Evolutionary conservation across 805 yeast species (phyloP), one percentile per base, ranked within the genome.

Genomic region (Yamadazyma philogaea): DNA sequence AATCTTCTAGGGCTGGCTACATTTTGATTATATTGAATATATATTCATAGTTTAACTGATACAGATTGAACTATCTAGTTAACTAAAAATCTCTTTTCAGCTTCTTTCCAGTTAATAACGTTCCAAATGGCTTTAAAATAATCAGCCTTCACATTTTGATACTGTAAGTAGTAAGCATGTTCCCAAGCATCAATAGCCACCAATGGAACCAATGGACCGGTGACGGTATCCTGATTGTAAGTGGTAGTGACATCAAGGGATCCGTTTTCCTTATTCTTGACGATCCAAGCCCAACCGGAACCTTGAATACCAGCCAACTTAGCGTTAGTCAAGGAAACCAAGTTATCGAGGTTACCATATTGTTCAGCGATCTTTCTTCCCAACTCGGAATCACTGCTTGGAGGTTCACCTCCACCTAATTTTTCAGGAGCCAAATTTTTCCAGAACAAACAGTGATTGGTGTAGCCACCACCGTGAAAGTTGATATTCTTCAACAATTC

Each of bases 1-100:
- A 70, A 79, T 27, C 53, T 91, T 31, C 69, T 90, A 20, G 95
- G 96, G 1, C 81, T 81, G 3, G 80, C 91, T 2, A 79, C 87
- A 3, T 86, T 86, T 52, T 42, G 26, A 16, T 12, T 19, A 34
- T 15, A 10, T 19, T 17, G 10, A 7, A 30, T 22, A n/a, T 1
- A 5, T 20, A 24, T 16, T 26, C 21, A 19, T 8, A 34, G 17
- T 3, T 16, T 19, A 22, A 40, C 22, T 28, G 34, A 16, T 30
- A 28, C 10, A 34, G 17, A 35, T 30, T 12, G 12, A 27, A 19
- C 18, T 27, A 33, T 11, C 17, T 26, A 37, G 42, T 54, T 53
- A 33, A 54, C 57, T 32, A 48, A 46, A 43, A 38, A 73, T 57
- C 77, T 69, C 61, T 63, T 64, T 56, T 69, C 78, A 44, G 78